Percentiles rank a stretch among this genome's conserved stretches.
Conservation (phyloP, 2,329 filamentous ascomycete genomes). For the Penicillium sp. region DNA sequence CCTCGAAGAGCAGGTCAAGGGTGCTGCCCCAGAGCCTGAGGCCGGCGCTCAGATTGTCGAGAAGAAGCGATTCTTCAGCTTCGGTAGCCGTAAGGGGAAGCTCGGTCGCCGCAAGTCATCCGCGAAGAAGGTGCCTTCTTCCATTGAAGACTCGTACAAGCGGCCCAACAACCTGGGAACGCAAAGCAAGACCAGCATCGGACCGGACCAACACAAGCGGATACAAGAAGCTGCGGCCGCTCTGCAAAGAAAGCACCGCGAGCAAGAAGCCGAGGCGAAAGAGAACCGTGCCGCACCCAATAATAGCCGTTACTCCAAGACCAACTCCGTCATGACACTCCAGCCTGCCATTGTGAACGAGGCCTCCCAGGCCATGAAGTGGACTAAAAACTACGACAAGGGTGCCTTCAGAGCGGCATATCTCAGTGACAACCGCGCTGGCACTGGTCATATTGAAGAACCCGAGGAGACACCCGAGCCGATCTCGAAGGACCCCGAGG, state of each 20-base stretch:
- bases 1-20: constrained; percentile 92
- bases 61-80: constrained; percentile 91
- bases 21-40: constrained; percentile 74
- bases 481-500: constrained; percentile 23
- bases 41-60: constrained; percentile 84
- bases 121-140: constrained; percentile 48
- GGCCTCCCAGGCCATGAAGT: constrained; percentile 89
- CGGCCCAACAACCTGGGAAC: constrained; percentile 43
- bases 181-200: constrained; percentile 72
- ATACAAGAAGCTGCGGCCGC: constrained; percentile 85
- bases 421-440: constrained; percentile 62
- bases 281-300: constrained; percentile 47
- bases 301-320: constrained; percentile 59
- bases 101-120: constrained; percentile 62
- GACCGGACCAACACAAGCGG: constrained; percentile 80
- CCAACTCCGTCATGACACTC: constrained; percentile 78
- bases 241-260: constrained; percentile 61
- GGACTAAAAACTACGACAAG: constrained; percentile 92
- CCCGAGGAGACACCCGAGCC: constrained; percentile 27
- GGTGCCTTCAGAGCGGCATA: constrained; percentile 79
- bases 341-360: constrained; percentile 77
- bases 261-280: constrained; percentile 45
- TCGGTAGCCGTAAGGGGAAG: constrained; percentile 61
- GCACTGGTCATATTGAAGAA: constrained; percentile 53
- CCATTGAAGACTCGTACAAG: constrained; percentile 45